Conservation (phyloP, 2,329 filamentous ascomycete species). For the Helicocarpus griseus region DNA sequence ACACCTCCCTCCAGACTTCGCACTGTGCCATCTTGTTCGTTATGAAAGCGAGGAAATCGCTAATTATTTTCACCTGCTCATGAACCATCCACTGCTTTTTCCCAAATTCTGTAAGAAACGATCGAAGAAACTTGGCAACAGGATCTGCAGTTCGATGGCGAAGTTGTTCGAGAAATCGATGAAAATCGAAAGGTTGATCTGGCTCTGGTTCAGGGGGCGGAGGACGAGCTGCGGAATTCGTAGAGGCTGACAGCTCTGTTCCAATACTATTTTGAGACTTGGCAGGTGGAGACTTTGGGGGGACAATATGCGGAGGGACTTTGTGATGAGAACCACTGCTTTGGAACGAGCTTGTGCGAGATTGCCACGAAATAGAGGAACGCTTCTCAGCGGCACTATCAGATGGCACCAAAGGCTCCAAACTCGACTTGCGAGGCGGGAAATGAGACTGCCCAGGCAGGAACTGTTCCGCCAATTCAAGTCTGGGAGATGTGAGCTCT, state of each 20-base stretch:
- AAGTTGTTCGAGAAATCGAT: slow-evolving; percentile 90
- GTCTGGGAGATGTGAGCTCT: slow-evolving; percentile 72
- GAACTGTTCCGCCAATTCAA: slow-evolving; percentile 74
- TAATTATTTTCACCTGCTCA: slow-evolving; percentile 97
- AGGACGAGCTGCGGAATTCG: slow-evolving; percentile 39
- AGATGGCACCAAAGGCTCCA: slow-evolving; percentile 56
- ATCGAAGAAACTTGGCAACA: slow-evolving; percentile 88
- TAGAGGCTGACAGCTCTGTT: slow-evolving; percentile 23
- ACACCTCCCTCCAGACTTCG: slow-evolving; percentile 92
- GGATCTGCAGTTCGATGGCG: slow-evolving; percentile 96
- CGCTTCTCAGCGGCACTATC: slow-evolving; percentile 22
- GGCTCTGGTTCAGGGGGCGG: slow-evolving; percentile 74
- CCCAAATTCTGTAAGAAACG: slow-evolving; percentile 86
- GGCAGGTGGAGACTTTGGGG: slow-evolving; percentile 18
- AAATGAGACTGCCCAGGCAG: slow-evolving; percentile 58
- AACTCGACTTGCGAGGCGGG: slow-evolving; percentile 75
- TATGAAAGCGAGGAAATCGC: slow-evolving; percentile 93
- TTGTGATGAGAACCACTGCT: slow-evolving; percentile 6
- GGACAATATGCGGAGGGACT: slow-evolving; percentile 16
- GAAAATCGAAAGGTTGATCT: slow-evolving; percentile 87
- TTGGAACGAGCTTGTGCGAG: slow-evolving; percentile 7
- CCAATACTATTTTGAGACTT: slow-evolving; percentile 12
- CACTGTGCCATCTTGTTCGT: slow-evolving; percentile 97
- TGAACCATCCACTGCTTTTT: slow-evolving; percentile 99
- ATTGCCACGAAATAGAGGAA: slow-evolving; percentile 10